Evolutionary conservation across 805 yeast genomes (phyloP).

Genomic region (Kodamaea leandrae): DNA sequence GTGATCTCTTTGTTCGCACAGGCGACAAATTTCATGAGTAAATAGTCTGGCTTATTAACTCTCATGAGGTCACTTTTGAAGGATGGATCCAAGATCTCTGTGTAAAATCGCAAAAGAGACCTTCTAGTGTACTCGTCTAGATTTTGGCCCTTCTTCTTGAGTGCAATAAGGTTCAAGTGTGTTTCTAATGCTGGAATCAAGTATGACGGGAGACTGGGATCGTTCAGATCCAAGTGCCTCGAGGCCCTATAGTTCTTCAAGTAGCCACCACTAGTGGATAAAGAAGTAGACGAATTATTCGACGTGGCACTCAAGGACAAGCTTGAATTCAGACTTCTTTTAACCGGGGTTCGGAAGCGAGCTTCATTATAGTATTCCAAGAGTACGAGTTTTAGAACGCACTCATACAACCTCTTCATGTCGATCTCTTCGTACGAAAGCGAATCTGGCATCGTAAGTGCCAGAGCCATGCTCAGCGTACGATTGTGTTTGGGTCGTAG

Average conservation of each 20-base stretch:
- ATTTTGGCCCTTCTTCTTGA: constrained; percentile 34
- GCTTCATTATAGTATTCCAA: constrained; percentile 65
- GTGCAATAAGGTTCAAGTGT: constrained; percentile 44
- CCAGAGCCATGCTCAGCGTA: constrained; percentile 9
- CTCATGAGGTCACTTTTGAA: constrained; percentile 32
- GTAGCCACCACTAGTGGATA: constrained; percentile 1
- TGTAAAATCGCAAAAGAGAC: constrained; percentile 60
- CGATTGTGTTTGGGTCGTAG: constrained; percentile 7
- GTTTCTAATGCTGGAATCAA: constrained; percentile 39
- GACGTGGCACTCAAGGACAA: background rate
- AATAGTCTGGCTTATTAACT: constrained; percentile 40
- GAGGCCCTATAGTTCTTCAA: constrained; percentile 13
- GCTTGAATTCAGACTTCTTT: constrained; percentile 6
- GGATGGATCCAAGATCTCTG: constrained; percentile 52
- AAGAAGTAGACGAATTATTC: background rate
- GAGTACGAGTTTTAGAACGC: constrained; percentile 53
- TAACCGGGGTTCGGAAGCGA: constrained; percentile 45
- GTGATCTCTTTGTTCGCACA: constrained; percentile 51
- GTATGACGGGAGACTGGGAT: constrained; percentile 37
- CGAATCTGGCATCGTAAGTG: constrained; percentile 9
- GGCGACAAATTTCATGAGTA: constrained; percentile 52
- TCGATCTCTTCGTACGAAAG: constrained; percentile 19
- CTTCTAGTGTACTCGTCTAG: constrained; percentile 53
- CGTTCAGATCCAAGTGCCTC: constrained; percentile 12
- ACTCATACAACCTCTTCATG: constrained; percentile 42